These are phyloP conservation scores for Fusarium sp. DNA, from an alignment of 2,329 filamentous ascomycete genomes.

Conservation along the genomic window DNA sequence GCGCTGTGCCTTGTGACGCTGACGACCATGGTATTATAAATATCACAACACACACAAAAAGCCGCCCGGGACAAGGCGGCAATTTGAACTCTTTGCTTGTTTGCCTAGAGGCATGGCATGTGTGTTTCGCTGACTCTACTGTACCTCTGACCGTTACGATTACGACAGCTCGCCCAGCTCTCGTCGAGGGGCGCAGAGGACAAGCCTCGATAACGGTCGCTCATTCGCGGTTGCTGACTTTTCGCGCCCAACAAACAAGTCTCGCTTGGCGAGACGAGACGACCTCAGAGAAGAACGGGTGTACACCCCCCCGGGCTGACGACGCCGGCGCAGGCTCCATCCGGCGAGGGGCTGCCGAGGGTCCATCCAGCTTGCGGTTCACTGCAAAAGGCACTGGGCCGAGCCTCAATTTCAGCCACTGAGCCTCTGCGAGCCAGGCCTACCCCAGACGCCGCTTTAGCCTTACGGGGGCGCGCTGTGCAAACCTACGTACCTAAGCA, in stretches of 20 bases:
- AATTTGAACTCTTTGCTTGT: neutral
- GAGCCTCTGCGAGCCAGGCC: neutral
- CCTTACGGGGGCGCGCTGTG: slow-evolving; percentile 3
- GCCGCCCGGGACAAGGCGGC: slow-evolving; percentile 19
- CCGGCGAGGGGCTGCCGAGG: neutral
- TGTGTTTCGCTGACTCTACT: neutral
- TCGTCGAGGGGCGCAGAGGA: slow-evolving; percentile 3
- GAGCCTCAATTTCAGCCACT: slow-evolving; percentile 36
- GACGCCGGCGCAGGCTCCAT: slow-evolving; percentile 8
- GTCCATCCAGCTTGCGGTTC: slow-evolving; percentile 1
- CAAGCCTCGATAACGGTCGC: neutral
- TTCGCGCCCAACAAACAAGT: slow-evolving; percentile 20
- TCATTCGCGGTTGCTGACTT: neutral
- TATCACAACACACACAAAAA: slow-evolving; percentile 17
- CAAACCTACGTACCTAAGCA: neutral
- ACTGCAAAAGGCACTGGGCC: slow-evolving; percentile 10
- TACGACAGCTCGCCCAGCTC: neutral
- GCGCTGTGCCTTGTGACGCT: slow-evolving; percentile 34
- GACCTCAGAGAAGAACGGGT: neutral
- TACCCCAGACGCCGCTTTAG: slow-evolving; percentile 32
- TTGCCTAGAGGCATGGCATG: slow-evolving; percentile 24
- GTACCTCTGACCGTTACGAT: slow-evolving; percentile 5
- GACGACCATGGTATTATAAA: slow-evolving; percentile 35
- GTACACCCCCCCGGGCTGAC: slow-evolving; percentile 5
- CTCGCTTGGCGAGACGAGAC: neutral